These are phyloP conservation scores for Tolypocladium ovalisporum DNA, from an alignment of 2,329 filamentous ascomycete species.

Conservation along the genomic window DNA sequence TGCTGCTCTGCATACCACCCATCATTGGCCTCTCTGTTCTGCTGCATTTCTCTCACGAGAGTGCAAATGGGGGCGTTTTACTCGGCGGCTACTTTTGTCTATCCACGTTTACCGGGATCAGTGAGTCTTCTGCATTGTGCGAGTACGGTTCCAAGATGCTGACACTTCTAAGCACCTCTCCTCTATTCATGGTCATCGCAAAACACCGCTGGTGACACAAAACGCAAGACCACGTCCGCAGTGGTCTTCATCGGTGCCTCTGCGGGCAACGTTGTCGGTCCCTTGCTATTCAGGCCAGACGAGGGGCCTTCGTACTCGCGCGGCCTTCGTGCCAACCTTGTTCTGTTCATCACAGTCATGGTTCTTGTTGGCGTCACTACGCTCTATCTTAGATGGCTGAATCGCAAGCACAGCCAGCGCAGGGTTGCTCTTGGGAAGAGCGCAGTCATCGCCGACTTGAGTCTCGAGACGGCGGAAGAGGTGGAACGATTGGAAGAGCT, in stretches of 20 bases:
- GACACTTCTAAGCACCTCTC: slow-evolving; percentile 31
- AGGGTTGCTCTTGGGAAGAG: slow-evolving; percentile 49
- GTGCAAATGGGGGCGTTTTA: slow-evolving; percentile 33
- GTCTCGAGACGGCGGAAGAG: slow-evolving; percentile 40
- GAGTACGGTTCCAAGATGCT: not conserved
- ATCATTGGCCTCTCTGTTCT: slow-evolving; percentile 46
- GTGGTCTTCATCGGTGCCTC: slow-evolving; percentile 55
- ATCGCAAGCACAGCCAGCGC: slow-evolving; percentile 40
- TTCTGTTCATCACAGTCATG: slow-evolving; percentile 49
- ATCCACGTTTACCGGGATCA: slow-evolving; percentile 40
- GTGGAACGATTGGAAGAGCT: slow-evolving; percentile 23
- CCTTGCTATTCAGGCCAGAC: slow-evolving; percentile 50
- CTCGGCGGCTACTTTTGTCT: slow-evolving; percentile 48
- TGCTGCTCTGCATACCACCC: slow-evolving; percentile 43
- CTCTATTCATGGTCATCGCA: slow-evolving; percentile 51
- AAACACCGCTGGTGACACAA: slow-evolving; percentile 59
- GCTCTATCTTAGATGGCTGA: slow-evolving; percentile 39
- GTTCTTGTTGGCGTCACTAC: slow-evolving; percentile 32
- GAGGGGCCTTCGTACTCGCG: slow-evolving; percentile 28
- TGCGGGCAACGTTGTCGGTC: slow-evolving; percentile 56
- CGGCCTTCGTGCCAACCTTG: slow-evolving; percentile 48
- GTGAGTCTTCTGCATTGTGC: slow-evolving; percentile 15
- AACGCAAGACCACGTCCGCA: slow-evolving; percentile 55
- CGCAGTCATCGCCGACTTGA: slow-evolving; percentile 45
- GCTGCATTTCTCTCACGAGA: slow-evolving; percentile 34